Evolutionary conservation across 1,284 basidiomycete species (phyloP), one percentile per base, ranked within the genome.

Genomic region (Gymnopus androsaceus): DNA sequence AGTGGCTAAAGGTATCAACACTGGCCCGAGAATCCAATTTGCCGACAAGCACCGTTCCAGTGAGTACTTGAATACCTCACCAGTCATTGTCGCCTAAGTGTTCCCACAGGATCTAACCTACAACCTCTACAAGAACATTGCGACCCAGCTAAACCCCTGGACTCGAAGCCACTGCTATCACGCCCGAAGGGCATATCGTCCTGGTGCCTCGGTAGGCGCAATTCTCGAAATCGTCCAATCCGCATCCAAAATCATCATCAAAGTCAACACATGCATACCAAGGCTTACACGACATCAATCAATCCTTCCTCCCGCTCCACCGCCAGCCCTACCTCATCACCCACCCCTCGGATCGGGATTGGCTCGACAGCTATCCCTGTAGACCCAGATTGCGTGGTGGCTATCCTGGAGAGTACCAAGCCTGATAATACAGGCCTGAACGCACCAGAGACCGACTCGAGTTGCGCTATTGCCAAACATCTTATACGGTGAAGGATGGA

Each of bases 1-100:
- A 78, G 59, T 79, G 79, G 0, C 80, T 81, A 61, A 78, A 59
- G 80, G 79, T 0, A 81, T 81, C 62, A 81, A 82, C 61, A 70
- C 69, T 12, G 79, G 76, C n/a, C n/a, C 75, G 2, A 67, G 75
- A 3, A 78, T 79, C 51, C 69, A 72, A 25, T 78, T 78, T 47
- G 70, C 75, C 8, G 76, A 78, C 63, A 78, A 78, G 61, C 76
- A 78, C 62, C 64, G 77, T 23, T 76, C 75, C 75, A 46, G 57
- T 68, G 65, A 28, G 12, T 56, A n/a, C n/a, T n/a, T n/a, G n/a
- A n/a, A 21, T 44, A 28, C 56, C 31, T 19, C 55, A 27, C 40
- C 17, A 7, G 33, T 27, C 7, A 21, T 7, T 17, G 19, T 25
- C 28, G 27, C 27, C 44, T 2, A 51, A 77, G 75, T 78, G 77